phyloP scores from a whole-genome alignment of 331 rosid genomes.

The Rosa hybrid region DNA sequence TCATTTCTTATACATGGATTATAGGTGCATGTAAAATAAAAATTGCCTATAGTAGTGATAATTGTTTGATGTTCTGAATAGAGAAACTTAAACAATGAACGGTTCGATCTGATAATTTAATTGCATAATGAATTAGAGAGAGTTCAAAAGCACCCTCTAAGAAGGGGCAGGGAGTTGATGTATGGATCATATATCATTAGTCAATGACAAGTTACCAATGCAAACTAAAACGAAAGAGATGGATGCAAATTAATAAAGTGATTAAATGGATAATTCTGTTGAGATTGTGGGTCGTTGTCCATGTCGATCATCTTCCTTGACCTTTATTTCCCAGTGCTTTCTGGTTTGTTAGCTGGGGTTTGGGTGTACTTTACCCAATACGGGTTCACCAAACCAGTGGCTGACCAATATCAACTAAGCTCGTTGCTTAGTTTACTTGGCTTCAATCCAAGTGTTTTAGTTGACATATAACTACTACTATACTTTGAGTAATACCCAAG shows the following conservation, averaged over 20 bases:
- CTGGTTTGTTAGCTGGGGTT: conserved; percentile 50
- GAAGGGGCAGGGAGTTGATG: neutral
- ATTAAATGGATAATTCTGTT: conserved; percentile 1
- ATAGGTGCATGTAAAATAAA: neutral
- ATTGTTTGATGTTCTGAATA: neutral
- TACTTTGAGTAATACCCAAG: conserved; percentile 44
- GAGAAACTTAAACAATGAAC: no score
- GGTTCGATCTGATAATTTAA: no score
- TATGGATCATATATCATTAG: neutral
- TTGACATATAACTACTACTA: conserved; percentile 38
- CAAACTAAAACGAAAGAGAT: neutral
- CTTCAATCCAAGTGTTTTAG: conserved; percentile 20
- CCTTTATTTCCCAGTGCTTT: conserved; percentile 17
- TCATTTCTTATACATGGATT: neutral
- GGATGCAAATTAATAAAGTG: neutral
- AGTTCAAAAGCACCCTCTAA: neutral
- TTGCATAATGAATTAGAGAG: no score
- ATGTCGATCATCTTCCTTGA: conserved; percentile 28
- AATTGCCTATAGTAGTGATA: no score
- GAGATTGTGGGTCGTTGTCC: neutral
- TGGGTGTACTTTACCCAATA: conserved; percentile 53
- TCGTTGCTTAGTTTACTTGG: conserved; percentile 13
- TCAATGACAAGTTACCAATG: neutral
- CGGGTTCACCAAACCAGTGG: conserved; percentile 66
- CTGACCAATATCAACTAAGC: conserved; percentile 29